Evolutionary conservation across 768 basidiomycete genomes (phyloP), one percentile per base, ranked within the genome.

Genomic region (Lyophyllum atratum): DNA sequence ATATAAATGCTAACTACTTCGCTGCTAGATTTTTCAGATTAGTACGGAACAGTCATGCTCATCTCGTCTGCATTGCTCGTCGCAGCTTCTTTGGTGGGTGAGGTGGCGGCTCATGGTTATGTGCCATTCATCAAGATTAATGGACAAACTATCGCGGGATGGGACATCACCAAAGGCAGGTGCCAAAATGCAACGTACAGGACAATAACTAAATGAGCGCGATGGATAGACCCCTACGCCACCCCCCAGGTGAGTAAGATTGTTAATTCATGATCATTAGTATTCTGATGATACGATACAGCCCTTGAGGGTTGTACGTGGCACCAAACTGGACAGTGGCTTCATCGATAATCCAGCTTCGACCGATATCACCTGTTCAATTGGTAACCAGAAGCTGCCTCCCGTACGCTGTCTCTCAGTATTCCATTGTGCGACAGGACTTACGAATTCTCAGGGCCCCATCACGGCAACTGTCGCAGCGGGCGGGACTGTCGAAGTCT

Each of bases 331-430:
- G 0, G 74, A 75, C 57, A 74, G 73, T 52, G 74, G 74, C 9
- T 74, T 59, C 58, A 73, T 75, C 53, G 52, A 68, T 19, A 66
- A 73, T 43, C 61, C 61, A 4, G 63, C 61, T 8, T 75, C 74
- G 0, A 54, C 46, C 4, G 74, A 74, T 54, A 74, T 75, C 39
- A 74, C 74, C 28, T 75, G 74, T 58, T 75, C 74, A 0, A 73
- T 74, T 46, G 73, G 74, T 19, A 75, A 75, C 58, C 67, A 66
- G 44, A 68, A 69, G 49, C 61, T 76, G 4, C 74, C 74, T 11
- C 68, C 73, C 26, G 73, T 73, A 48, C 48, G 68, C 55, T 10
- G 33, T 4, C 4, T 10, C 15, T 14, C 4, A 8, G 14, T 19
- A 4, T 19, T 42, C 21, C 19, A 21, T 22, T 19, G 12, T 21